These are phyloP conservation scores for Adansonia rubrostipa DNA, from an alignment of 441 rosid species.

Conservation along the genomic window DNA sequence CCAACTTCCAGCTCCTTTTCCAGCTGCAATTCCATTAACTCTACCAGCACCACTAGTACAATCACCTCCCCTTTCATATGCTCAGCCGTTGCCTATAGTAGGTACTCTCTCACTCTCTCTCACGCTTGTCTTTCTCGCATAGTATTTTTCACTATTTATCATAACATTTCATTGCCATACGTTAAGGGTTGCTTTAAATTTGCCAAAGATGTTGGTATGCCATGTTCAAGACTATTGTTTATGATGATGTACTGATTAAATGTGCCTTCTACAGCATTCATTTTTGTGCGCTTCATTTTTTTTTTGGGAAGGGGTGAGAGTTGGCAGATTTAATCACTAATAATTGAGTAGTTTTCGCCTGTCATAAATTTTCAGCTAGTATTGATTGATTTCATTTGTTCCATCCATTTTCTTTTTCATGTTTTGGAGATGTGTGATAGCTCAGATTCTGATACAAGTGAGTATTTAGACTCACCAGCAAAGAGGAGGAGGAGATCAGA, in stretches of 20 bases:
- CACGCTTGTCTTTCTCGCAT: constrained; percentile 4
- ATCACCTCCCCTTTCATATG: constrained; percentile 36
- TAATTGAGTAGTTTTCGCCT: not conserved
- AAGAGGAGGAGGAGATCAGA: constrained; percentile 59
- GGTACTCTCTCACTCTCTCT: constrained; percentile 53
- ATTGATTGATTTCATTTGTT: constrained; percentile 32
- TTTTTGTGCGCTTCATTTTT: not conserved
- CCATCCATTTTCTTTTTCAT: constrained; percentile 33
- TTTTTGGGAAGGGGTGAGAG: not conserved
- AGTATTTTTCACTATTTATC: too few relatives aligned
- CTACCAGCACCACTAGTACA: constrained; percentile 33
- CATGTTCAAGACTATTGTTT: not conserved
- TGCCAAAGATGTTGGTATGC: constrained; percentile 2
- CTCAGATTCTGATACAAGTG: constrained; percentile 78
- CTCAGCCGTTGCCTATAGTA: constrained; percentile 63
- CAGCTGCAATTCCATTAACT: constrained; percentile 34
- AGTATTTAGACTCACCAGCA: constrained; percentile 72
- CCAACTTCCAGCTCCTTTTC: constrained; percentile 37
- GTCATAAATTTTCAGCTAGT: constrained; percentile 31
- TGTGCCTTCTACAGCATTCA: not conserved
- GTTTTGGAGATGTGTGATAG: constrained; percentile 53
- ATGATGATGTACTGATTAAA: constrained; percentile 2
- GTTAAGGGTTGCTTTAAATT: constrained; percentile 1
- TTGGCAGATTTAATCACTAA: constrained; percentile 12
- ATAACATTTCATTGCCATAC: not conserved